Base-by-base conservation (phyloP, 805 yeast genomes). In the Phaffomyces antillensis region DNA sequence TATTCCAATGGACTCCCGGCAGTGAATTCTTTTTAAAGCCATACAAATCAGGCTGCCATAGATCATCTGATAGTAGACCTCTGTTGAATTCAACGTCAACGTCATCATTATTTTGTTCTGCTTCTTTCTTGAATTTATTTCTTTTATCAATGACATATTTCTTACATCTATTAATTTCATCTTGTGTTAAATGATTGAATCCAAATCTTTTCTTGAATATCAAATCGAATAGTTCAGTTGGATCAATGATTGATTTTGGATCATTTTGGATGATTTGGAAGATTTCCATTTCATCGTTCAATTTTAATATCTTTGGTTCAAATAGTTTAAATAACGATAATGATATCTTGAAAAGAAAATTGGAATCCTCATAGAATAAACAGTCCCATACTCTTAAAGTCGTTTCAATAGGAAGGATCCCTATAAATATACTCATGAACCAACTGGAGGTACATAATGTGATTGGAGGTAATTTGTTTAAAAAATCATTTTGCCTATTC, bases 391-490 rank as follows among this genome's bases (percentile, higher is more conserved):
- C 82, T 45, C 98, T 68, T 37, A 93, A 67, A 9, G 88, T 83
- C 0, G 95, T 77, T 58, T 93, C 98, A 20, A 88, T 79, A 0
- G 99, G 99, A 24, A 93, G 64, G 1, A 83, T 79, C 0, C 96
- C 96, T 32, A 93, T 88, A 64, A 86, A 93, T n/a, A 87, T 77
- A 55, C 96, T 86, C 98, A 93, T 91, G 60, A 93, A 93, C 99
- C 99, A 93, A 44, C 96, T 81, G 0, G 96, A 91, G 1, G 98
- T 93, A 53, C 95, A 93, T 39, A 93, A 71, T 1, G 96, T 86
- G 5, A 93, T 76, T 2, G 97, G 96, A 1, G 99, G 98, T 37
- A 90, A 66, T 52, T 84, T 82, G 15, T 78, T 72, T 30, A 91
- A 71, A 48, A 86, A 81, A 56, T 75, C 71, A 38, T 68, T 58